Percentiles rank a stretch among this genome's conserved stretches.
Evolutionary conservation across 148 eudicot genomes (phyloP).

Genomic region (Polygonum maritimum): DNA sequence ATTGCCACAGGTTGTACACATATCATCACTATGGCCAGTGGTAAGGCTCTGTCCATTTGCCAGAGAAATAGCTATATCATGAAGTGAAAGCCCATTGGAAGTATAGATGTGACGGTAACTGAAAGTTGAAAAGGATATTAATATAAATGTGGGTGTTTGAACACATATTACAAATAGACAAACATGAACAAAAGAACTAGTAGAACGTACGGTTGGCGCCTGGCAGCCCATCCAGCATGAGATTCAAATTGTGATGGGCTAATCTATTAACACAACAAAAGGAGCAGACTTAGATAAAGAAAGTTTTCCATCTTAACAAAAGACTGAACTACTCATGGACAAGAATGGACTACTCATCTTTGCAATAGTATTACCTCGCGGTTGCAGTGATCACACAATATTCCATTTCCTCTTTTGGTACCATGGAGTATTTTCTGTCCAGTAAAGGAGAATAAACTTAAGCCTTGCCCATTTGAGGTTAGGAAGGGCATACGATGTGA

Average conservation of each 20-base stretch:
- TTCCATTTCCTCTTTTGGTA: conserved; percentile 85
- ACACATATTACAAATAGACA: neutral
- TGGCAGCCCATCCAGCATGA: conserved; percentile 97
- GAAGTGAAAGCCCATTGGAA: conserved; percentile 72
- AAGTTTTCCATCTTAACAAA: neutral
- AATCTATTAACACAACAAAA: conserved; percentile 40
- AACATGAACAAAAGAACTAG: conserved; percentile 1
- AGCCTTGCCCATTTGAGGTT: neutral
- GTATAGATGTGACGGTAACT: conserved; percentile 21
- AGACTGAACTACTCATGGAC: neutral
- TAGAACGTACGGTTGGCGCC: conserved; percentile 90
- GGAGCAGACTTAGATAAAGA: conserved; percentile 3
- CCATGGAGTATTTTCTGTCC: conserved; percentile 67
- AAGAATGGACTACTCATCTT: neutral
- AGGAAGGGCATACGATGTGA: neutral
- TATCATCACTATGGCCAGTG: conserved; percentile 80
- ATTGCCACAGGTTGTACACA: conserved; percentile 97
- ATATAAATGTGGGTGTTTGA: neutral
- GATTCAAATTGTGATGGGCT: conserved; percentile 96
- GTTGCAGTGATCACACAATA: conserved; percentile 69
- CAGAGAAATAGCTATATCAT: conserved; percentile 74
- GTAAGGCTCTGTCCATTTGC: conserved; percentile 64
- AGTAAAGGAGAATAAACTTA: conserved; percentile 5
- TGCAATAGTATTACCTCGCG: conserved; percentile 44
- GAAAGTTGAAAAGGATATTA: neutral